Evolutionary conservation across 345 rosid genomes (phyloP).

Genomic region (Aquilaria malaccensis): DNA sequence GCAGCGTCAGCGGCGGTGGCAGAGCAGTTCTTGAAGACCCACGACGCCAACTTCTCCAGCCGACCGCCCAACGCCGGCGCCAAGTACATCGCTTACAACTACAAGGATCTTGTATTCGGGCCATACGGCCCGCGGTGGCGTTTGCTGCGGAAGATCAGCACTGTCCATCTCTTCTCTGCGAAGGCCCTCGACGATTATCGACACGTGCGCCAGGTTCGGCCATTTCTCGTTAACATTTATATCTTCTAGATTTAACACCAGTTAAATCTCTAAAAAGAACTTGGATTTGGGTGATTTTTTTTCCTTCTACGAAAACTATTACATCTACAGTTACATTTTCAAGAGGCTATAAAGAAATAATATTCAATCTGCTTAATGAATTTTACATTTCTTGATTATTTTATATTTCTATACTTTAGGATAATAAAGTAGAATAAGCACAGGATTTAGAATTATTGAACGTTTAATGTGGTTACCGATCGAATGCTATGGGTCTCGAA

Average conservation of each 20-base stretch:
- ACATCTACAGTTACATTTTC: too few relatives aligned
- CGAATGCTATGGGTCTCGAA: too few relatives aligned
- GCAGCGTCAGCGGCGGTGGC: slow-evolving; percentile 82
- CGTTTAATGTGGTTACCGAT: too few relatives aligned
- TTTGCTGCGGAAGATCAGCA: slow-evolving; percentile 67
- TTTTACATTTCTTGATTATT: too few relatives aligned
- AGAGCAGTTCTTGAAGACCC: slow-evolving; percentile 57
- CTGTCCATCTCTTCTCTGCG: slow-evolving; percentile 80
- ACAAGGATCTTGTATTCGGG: slow-evolving; percentile 83
- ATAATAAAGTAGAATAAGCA: too few relatives aligned
- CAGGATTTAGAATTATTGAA: too few relatives aligned
- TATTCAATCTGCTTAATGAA: too few relatives aligned
- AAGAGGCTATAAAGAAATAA: too few relatives aligned
- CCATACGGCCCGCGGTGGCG: slow-evolving; percentile 91
- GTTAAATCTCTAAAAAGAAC: background rate
- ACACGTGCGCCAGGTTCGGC: slow-evolving; percentile 65
- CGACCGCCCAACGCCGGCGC: slow-evolving; percentile 86
- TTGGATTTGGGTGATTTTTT: too few relatives aligned
- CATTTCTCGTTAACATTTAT: background rate
- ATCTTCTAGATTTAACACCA: background rate
- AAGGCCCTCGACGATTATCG: slow-evolving; percentile 78
- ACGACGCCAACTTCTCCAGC: slow-evolving; percentile 77
- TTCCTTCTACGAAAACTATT: too few relatives aligned
- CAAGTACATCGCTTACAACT: slow-evolving; percentile 69
- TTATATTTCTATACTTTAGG: too few relatives aligned